Evolutionary conservation across 805 yeast species (phyloP).

Genomic region (Tetrapisispora fleetii): DNA sequence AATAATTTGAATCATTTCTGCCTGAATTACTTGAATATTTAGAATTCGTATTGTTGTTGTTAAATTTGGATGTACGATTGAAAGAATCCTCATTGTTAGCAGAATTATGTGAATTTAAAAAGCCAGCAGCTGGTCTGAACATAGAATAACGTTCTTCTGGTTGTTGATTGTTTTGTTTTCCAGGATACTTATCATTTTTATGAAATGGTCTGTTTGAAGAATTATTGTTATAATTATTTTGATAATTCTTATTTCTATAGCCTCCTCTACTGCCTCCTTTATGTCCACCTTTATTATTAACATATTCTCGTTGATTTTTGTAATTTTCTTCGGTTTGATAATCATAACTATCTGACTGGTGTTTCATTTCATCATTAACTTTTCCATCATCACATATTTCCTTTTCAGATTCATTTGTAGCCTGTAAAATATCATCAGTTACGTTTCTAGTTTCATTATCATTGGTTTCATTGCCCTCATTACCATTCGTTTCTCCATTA

Average conservation of each 20-base stretch:
- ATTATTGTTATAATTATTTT: conserved; percentile 1
- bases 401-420: not conserved
- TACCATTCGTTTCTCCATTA: not conserved
- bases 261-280: conserved; percentile 7
- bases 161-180: not conserved
- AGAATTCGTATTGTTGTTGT: conserved; percentile 12
- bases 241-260: conserved; percentile 1
- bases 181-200: not conserved
- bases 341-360: not conserved
- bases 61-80: conserved; percentile 7
- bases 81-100: not conserved
- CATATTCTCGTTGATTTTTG: conserved; percentile 3
- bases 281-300: conserved; percentile 5
- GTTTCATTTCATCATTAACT: not conserved
- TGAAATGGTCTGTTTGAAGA: not conserved
- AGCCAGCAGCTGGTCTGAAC: conserved; percentile 28
- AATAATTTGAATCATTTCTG: not conserved
- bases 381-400: not conserved
- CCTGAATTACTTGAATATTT: conserved; percentile 2
- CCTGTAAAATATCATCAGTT: not conserved
- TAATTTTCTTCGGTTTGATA: not conserved
- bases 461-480: not conserved
- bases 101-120: conserved; percentile 9
- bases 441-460: not conserved
- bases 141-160: conserved; percentile 17